A percentile compares a stretch with the other conserved stretches of the same genome.
phyloP scores from a whole-genome alignment of 1,284 basidiomycete genomes.

The Cutaneotrichosporon spelunceum region DNA sequence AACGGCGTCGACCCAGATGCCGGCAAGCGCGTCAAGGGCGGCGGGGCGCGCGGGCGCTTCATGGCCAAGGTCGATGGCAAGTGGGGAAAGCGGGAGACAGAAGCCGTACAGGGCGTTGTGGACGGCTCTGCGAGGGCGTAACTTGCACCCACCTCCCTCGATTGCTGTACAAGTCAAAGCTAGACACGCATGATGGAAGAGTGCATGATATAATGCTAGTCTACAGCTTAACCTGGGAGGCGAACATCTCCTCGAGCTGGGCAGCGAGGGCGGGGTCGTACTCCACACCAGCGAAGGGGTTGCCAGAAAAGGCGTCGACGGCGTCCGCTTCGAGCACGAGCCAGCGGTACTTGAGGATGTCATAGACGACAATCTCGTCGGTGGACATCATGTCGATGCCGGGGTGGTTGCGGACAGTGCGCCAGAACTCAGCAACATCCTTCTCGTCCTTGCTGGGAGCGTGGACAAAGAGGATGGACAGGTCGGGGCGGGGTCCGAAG shows the following conservation, averaged over 20 bases:
- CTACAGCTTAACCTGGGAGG: conserved; percentile 1
- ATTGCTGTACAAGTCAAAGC: conserved; percentile 20
- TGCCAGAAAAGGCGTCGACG: conserved; percentile 50
- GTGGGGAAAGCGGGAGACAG: conserved; percentile 39
- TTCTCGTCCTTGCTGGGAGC: conserved; percentile 30
- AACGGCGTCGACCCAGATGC: conserved; percentile 54
- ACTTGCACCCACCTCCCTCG: conserved; percentile 25
- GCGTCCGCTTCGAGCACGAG: conserved; percentile 41
- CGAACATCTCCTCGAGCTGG: background rate
- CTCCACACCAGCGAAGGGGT: conserved; percentile 6
- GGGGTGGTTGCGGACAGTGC: conserved; percentile 53
- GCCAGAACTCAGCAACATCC: conserved; percentile 25
- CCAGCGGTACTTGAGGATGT: conserved; percentile 66
- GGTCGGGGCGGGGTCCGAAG: conserved; percentile 37
- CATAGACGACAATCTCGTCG: conserved; percentile 69
- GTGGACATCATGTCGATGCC: conserved; percentile 62
- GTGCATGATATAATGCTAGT: conserved; percentile 2
- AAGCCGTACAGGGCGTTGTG: conserved; percentile 26
- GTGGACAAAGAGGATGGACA: conserved; percentile 49
- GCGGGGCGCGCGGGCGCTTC: conserved; percentile 50
- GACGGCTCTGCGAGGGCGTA: conserved; percentile 6
- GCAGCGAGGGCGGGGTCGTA: background rate
- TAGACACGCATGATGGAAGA: background rate
- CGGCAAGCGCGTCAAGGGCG: conserved; percentile 46
- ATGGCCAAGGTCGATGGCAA: conserved; percentile 51